phyloP scores from a whole-genome alignment of 2,329 filamentous ascomycete genomes.

The Pseudogymnoascus sp. region DNA sequence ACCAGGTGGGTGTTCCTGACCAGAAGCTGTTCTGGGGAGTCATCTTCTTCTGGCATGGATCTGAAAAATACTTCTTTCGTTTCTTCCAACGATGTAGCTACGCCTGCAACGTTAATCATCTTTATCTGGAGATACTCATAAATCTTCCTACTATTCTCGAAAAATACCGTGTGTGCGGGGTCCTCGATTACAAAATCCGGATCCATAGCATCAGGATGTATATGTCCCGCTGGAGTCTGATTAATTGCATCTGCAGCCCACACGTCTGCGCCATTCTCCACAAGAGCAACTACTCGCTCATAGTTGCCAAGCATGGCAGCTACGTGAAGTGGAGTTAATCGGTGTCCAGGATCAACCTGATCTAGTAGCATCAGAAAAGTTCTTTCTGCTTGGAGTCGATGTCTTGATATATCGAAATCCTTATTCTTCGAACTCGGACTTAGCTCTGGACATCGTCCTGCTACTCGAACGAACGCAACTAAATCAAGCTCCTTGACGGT shows the following conservation, averaged over 20 bases:
- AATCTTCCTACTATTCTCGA: background rate
- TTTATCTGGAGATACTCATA: background rate
- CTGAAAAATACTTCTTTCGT: background rate
- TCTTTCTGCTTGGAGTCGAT: background rate
- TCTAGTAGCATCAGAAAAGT: background rate
- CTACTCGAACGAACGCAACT: background rate
- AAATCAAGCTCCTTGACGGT: background rate
- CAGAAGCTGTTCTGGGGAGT: background rate
- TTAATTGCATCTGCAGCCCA: background rate
- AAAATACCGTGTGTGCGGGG: background rate
- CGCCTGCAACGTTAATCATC: background rate
- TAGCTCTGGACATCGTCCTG: background rate
- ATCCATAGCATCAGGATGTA: background rate
- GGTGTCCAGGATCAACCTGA: constrained; percentile 3
- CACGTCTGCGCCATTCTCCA: background rate
- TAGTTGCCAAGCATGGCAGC: background rate
- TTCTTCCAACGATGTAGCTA: background rate
- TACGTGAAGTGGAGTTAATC: background rate
- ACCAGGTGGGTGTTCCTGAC: background rate
- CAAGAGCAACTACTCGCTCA: background rate
- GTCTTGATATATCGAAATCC: background rate
- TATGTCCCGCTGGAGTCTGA: background rate
- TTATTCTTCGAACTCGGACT: background rate
- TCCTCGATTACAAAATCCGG: background rate
- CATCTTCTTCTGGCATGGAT: background rate